Base-by-base conservation (phyloP, 768 basidiomycete species). In the Tricholoma sp. region DNA sequence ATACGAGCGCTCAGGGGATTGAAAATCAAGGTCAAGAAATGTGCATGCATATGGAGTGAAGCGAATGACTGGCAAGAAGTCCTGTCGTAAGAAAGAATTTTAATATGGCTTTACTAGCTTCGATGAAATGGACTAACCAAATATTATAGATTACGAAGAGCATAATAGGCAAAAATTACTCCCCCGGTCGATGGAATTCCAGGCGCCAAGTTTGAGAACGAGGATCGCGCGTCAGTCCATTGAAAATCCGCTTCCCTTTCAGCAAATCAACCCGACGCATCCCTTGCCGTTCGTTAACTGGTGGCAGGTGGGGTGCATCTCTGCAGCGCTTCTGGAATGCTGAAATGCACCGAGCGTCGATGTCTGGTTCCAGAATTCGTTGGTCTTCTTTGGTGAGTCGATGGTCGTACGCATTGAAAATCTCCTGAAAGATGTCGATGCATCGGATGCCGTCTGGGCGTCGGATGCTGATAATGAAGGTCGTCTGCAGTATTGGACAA, bases 211-310 rank as follows among this genome's bases (percentile, higher is more conserved):
- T 65, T 12, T 67, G 45, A n/a, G 55, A 39, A n/a, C 27, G 41
- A 54, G 69, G 68, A 49, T 68, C 65, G 55, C 73, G 76, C 5
- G 72, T 72, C 58, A 86, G 63, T 29, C 82, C 82, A 49, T 75
- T 75, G 66, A 85, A 86, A 54, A 83, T 65, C 24, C 81, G 79
- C 54, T 68, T 78, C 8, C 82, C 80, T 21, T 73, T 64, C 55
- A 86, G 68, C 32, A 82, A 65, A 58, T 88, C 85, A 50, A 85
- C 77, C 16, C 85, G 77, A 54, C 77, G 73, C 69, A 83, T 74
- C 6, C 84, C 85, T 49, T 75, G 69, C 31, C 69, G 67, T 59
- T 75, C 73, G 56, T 77, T 79, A 54, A 67, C 73, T 52, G 72
- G 72, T 14, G 72, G 69, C 50, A 77, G 60, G 29, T 76, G 76